Percentiles rank a stretch among this genome's conserved stretches.
These are phyloP conservation scores for Crithidia fasciculata DNA, from an alignment of 208 protist species.

Conservation along the genomic window DNA sequence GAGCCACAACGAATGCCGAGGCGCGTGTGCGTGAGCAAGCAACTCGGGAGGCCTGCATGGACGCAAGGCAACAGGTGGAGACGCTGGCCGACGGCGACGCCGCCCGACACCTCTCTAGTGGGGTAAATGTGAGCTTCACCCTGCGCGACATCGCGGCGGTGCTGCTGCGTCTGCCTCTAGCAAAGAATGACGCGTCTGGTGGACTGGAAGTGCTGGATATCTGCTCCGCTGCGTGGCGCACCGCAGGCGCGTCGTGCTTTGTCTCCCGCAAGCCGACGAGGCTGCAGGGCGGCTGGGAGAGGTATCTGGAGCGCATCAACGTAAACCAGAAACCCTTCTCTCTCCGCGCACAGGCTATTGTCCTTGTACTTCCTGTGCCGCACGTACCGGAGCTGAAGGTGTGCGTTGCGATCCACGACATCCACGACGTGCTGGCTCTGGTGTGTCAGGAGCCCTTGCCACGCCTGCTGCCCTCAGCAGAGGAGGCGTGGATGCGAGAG, in stretches of 20 bases:
- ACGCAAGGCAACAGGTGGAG: conserved; percentile 31
- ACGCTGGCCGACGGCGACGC: conserved; percentile 22
- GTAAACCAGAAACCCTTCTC: conserved; percentile 72
- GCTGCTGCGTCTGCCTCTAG: conserved; percentile 52
- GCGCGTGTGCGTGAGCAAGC: conserved; percentile 10
- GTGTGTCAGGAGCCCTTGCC: conserved; percentile 46
- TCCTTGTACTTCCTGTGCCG: conserved; percentile 69
- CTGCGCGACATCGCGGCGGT: conserved; percentile 69
- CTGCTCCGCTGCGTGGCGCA: conserved; percentile 46
- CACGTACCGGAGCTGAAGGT: conserved; percentile 66
- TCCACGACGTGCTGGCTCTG: conserved; percentile 70
- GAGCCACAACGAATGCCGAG: conserved; percentile 8
- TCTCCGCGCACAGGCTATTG: conserved; percentile 59
- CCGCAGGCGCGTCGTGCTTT: conserved; percentile 64
- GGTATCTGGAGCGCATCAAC: conserved; percentile 66
- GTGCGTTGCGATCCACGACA: conserved; percentile 68
- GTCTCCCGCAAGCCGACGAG: conserved; percentile 45
- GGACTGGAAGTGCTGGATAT: conserved; percentile 49
- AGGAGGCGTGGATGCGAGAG: conserved; percentile 51
- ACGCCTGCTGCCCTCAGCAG: conserved; percentile 40
- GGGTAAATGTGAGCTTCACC: conserved; percentile 70
- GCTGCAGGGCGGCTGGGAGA: conserved; percentile 58
- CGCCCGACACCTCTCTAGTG: conserved; percentile 29
- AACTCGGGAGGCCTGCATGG: conserved; percentile 1
- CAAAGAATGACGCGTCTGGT: conserved; percentile 1